Percentiles rank a stretch among this genome's conserved stretches.
Evolutionary conservation across 169 alveolate species (phyloP).

Genomic region (Plasmodium malariae): DNA sequence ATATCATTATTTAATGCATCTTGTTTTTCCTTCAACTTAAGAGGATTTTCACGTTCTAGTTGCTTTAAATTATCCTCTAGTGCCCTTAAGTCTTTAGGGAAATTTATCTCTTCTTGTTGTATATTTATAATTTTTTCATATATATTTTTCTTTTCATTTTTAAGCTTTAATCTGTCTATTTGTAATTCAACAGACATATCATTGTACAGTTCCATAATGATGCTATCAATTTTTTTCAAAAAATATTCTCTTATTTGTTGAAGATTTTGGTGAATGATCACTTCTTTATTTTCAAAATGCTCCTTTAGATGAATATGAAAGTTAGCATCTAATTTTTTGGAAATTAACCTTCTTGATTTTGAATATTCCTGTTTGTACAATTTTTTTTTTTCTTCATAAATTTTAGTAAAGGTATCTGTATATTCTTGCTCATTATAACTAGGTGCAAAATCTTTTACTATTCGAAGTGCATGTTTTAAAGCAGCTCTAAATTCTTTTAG

Average conservation of each 20-base stretch:
- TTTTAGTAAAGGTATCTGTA: constrained; percentile 5
- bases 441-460: constrained; percentile 39
- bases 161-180: neutral
- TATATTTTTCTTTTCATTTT: constrained; percentile 1
- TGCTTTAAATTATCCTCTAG: neutral
- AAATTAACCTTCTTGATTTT: constrained; percentile 18
- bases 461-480: constrained; percentile 10
- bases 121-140: neutral
- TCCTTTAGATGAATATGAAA: neutral
- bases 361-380: constrained; percentile 6
- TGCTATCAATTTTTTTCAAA: neutral
- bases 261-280: neutral
- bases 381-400: constrained; percentile 11
- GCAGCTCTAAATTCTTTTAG: constrained; percentile 21
- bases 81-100: constrained; percentile 4
- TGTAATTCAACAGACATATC: neutral
- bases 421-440: constrained; percentile 23
- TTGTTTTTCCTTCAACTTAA: neutral
- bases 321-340: constrained; percentile 1
- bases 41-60: neutral
- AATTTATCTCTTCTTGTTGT: neutral
- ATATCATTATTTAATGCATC: neutral
- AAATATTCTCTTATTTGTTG: constrained; percentile 17
- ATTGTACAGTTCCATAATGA: neutral
- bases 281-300: constrained; percentile 1